Conservation (phyloP, 2,329 filamentous ascomycete species). For the Phialophora tarda region DNA sequence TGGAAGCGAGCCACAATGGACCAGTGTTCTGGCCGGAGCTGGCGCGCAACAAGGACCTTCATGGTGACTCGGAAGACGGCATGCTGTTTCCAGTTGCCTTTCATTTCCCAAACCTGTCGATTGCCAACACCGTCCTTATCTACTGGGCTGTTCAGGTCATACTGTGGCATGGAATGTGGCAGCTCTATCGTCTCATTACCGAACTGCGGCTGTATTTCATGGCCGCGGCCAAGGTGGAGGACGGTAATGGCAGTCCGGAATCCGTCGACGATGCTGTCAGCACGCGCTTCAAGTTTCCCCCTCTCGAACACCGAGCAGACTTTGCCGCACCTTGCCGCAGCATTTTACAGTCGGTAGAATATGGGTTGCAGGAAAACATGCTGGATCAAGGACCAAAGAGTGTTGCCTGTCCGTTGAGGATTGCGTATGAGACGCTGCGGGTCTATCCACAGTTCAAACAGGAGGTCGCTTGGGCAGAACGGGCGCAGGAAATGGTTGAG, state of each 20-base stretch:
- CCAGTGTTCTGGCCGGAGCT: slow-evolving; percentile 44
- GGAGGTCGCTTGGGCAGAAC: slow-evolving; percentile 29
- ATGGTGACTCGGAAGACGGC: slow-evolving; percentile 22
- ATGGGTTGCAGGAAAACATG: slow-evolving; percentile 41
- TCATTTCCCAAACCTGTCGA: slow-evolving; percentile 41
- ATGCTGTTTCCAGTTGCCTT: slow-evolving; percentile 44
- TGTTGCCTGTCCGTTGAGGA: slow-evolving; percentile 39
- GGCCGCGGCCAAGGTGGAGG: slow-evolving; percentile 4
- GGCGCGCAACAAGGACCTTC: slow-evolving; percentile 28
- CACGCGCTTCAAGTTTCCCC: slow-evolving; percentile 36
- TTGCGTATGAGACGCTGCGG: slow-evolving; percentile 39
- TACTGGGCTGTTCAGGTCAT: slow-evolving; percentile 46
- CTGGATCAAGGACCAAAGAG: slow-evolving; percentile 29
- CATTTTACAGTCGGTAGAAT: slow-evolving; percentile 48
- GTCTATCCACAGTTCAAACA: slow-evolving; percentile 11
- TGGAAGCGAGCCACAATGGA: slow-evolving; percentile 37
- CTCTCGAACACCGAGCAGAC: slow-evolving; percentile 40
- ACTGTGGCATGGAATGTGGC: slow-evolving; percentile 45
- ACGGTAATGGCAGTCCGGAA: background rate
- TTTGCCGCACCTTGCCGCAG: slow-evolving; percentile 41
- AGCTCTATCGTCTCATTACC: slow-evolving; percentile 42
- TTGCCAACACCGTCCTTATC: slow-evolving; percentile 42
- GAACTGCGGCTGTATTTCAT: slow-evolving; percentile 24
- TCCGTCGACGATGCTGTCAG: slow-evolving; percentile 13
- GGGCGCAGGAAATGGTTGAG: slow-evolving; percentile 24